Evolutionary conservation across 2,329 filamentous ascomycete species (phyloP).

Genomic region (Sphaceloma murrayae): DNA sequence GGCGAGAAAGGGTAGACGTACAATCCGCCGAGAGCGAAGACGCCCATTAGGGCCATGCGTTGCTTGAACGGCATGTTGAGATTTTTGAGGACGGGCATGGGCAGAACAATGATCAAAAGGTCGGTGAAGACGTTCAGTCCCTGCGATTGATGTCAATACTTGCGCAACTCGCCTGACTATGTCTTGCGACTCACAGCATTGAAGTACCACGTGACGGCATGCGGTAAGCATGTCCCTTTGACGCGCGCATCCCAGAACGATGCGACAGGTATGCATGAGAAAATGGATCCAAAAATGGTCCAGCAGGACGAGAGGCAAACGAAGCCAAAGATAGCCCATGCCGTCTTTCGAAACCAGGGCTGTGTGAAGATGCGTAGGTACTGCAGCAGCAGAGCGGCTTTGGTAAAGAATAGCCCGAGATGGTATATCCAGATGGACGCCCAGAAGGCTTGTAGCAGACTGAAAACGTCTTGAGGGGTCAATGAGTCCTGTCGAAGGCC

Average conservation of each 20-base stretch:
- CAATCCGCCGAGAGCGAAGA: conserved; percentile 20
- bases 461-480: not conserved
- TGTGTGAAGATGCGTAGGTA: conserved; percentile 31
- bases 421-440: conserved; percentile 23
- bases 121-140: conserved; percentile 19
- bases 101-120: conserved; percentile 18
- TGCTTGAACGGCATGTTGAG: conserved; percentile 18
- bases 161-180: too few relatives aligned
- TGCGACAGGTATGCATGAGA: conserved; percentile 16
- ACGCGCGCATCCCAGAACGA: conserved; percentile 17
- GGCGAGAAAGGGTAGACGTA: conserved; percentile 7
- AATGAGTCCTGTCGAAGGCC: conserved; percentile 1
- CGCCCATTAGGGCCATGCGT: conserved; percentile 17
- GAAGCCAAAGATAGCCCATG: conserved; percentile 24
- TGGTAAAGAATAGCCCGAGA: conserved; percentile 27
- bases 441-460: conserved; percentile 7
- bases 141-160: not conserved
- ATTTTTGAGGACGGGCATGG: conserved; percentile 16
- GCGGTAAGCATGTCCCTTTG: conserved; percentile 13
- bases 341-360: conserved; percentile 24
- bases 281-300: conserved; percentile 16
- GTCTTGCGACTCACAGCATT: conserved; percentile 15
- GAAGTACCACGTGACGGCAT: conserved; percentile 15
- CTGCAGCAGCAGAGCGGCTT: conserved; percentile 28
- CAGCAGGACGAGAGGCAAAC: conserved; percentile 20